Evolutionary conservation across 306 rosid genomes (phyloP).

Genomic region (Rosa multiflora): DNA sequence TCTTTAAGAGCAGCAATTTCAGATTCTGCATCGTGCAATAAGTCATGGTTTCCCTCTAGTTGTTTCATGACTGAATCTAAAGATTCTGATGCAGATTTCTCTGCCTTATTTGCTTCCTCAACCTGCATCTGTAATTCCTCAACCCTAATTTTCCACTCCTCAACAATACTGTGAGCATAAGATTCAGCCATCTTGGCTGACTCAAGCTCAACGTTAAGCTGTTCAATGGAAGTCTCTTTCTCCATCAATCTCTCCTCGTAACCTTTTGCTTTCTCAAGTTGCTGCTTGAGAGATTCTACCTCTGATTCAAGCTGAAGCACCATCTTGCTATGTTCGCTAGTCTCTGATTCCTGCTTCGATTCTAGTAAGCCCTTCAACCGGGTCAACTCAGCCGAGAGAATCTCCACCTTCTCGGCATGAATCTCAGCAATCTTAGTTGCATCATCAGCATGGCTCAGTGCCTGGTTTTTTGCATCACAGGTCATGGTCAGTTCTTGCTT

Average conservation of each 20-base stretch:
- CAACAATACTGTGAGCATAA: constrained; percentile 61
- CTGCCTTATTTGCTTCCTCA: constrained; percentile 66
- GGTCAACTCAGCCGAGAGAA: constrained; percentile 67
- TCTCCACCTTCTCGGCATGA: constrained; percentile 73
- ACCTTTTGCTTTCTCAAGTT: constrained; percentile 56
- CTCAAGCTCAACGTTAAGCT: constrained; percentile 77
- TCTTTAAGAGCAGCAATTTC: constrained; percentile 70
- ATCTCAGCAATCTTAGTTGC: constrained; percentile 89
- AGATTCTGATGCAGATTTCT: constrained; percentile 85
- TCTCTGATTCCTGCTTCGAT: constrained; percentile 69
- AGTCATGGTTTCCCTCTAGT: constrained; percentile 60
- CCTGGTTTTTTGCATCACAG: constrained; percentile 93
- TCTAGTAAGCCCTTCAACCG: constrained; percentile 70
- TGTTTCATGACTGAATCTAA: constrained; percentile 69
- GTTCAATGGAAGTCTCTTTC: constrained; percentile 69
- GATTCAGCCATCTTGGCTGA: constrained; percentile 91
- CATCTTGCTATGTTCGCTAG: constrained; percentile 48
- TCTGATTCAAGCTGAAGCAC: constrained; percentile 54
- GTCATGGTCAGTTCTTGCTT: constrained; percentile 78
- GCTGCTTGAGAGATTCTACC: constrained; percentile 57
- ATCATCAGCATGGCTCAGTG: constrained; percentile 85
- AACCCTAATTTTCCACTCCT: constrained; percentile 63
- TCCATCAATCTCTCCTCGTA: constrained; percentile 51
- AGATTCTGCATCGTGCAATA: constrained; percentile 71
- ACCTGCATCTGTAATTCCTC: constrained; percentile 62